phyloP scores from a whole-genome alignment of 2,329 filamentous ascomycete genomes.

The Aspergillus terreus region DNA sequence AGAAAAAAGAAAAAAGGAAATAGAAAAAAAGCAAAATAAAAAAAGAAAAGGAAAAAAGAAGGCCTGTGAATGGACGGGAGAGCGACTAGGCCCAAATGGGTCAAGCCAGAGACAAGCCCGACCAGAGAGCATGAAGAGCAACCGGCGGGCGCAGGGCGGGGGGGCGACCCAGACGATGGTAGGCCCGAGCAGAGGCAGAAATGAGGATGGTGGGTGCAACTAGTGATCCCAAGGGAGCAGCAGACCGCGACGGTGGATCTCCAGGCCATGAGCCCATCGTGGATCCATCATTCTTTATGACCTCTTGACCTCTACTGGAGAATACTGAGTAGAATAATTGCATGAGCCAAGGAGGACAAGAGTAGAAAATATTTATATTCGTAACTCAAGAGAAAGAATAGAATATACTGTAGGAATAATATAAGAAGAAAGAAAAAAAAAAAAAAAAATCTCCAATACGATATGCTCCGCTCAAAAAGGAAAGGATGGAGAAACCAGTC shows the following conservation, averaged over 20 bases:
- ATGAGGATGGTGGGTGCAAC: constrained; percentile 17
- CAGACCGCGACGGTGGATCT: constrained; percentile 16
- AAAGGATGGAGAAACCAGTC: not conserved
- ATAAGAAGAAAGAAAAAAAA: not conserved
- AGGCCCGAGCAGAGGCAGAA: constrained; percentile 17
- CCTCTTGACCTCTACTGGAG: not conserved
- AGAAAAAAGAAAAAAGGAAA: not conserved
- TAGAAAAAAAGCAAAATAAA: constrained; percentile 1
- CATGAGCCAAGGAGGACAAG: not conserved
- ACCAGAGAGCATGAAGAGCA: constrained; percentile 11
- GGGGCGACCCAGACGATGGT: constrained; percentile 18
- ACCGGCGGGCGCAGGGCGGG: constrained; percentile 14
- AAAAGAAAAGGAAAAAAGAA: constrained; percentile 1
- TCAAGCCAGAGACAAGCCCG: not conserved
- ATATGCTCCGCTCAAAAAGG: not conserved
- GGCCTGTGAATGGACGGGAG: not conserved
- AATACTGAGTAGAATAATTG: not conserved
- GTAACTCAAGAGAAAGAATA: not conserved
- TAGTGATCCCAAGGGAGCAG: constrained; percentile 21
- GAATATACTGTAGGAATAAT: not conserved
- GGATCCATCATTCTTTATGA: constrained; percentile 10
- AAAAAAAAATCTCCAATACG: not conserved
- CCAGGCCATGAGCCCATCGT: constrained; percentile 15
- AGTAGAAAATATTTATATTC: not conserved
- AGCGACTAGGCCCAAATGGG: constrained; percentile 3